These are phyloP conservation scores for Salix brachista DNA, from an alignment of 345 rosid species.

Conservation along the genomic window DNA sequence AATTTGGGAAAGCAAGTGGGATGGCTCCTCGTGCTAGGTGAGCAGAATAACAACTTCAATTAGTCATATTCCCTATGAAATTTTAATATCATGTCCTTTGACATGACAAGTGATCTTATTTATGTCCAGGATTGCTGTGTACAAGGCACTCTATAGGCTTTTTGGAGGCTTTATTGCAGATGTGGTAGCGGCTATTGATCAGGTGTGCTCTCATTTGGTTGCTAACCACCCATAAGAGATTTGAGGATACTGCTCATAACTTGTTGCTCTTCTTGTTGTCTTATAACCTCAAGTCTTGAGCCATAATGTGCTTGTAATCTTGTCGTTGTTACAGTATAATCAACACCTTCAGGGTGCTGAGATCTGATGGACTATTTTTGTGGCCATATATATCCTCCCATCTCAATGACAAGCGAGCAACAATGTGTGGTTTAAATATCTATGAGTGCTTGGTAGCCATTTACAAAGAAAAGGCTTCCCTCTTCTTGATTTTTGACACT, in stretches of 20 bases:
- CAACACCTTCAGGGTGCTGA: background rate
- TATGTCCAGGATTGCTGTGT: conserved; percentile 74
- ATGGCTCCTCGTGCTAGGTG: conserved; percentile 99
- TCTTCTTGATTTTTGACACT: background rate
- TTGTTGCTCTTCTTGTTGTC: background rate
- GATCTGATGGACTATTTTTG: background rate
- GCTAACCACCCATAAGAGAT: background rate
- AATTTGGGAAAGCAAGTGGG: conserved; percentile 99
- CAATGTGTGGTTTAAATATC: conserved; percentile 1
- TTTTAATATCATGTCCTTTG: conserved; percentile 1
- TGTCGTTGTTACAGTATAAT: background rate
- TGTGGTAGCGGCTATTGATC: conserved; percentile 99
- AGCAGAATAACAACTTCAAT: conserved; percentile 6
- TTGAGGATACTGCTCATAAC: background rate
- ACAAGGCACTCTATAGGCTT: conserved; percentile 92
- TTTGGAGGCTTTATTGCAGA: conserved; percentile 96
- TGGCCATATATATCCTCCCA: background rate
- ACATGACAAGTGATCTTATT: conserved; percentile 1
- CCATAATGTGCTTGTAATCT: background rate
- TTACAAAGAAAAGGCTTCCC: background rate
- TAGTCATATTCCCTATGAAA: background rate
- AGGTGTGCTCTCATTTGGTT: conserved; percentile 38
- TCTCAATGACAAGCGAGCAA: background rate
- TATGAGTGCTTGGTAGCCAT: background rate
- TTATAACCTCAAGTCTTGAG: background rate